Base-by-base conservation (phyloP, 495 filamentous ascomycete species). In the Aspergillus hancockii region DNA sequence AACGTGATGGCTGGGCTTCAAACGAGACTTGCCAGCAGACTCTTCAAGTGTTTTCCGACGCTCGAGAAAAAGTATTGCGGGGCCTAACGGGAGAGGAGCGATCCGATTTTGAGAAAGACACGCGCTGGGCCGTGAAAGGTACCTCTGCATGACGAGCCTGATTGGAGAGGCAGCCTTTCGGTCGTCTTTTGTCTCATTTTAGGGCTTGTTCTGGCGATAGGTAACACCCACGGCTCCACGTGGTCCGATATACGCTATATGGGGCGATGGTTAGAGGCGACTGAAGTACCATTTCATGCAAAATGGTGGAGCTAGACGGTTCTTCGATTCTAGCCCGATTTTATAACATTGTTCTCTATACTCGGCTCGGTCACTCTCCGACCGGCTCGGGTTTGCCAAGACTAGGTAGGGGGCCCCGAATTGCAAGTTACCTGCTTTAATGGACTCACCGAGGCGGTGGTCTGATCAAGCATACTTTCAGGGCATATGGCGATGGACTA, bases 1-100 rank as follows among this genome's bases (percentile, higher is more conserved):
- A 72, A 60, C 61, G 70, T 49, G 73, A 79, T 49, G 73, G 72
- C 2, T 79, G 74, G 74, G 73, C 73, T 19, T 14, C 59, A 49
- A 54, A 52, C 52, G 68, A 67, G 28, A 71, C 68, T 4, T 73
- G 65, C 46, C 64, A 73, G 23, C 50, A 61, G 52, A 67, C 66
- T 50, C 34, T 63, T 40, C 23, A 66, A 13, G 63, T 73, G 30
- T 68, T 73, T 49, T 59, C 64, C 21, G 52, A 67, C 0, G 59
- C 68, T n/a, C 31, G 64, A 32, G 41, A 67, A 60, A 16, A 41
- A 22, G 63, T 62, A 16, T 58, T 71, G 32, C 18, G 32, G 49
- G 13, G 51, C 38, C 55, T 68, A 54, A 63, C 50, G 55, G 68
- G 62, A 2, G 45, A 66, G n/a, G 61, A 66, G 41, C 61, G 49